Evolutionary conservation across 305 asterid genomes (phyloP), one percentile per base, ranked within the genome.

Genomic region (Lippia alba): DNA sequence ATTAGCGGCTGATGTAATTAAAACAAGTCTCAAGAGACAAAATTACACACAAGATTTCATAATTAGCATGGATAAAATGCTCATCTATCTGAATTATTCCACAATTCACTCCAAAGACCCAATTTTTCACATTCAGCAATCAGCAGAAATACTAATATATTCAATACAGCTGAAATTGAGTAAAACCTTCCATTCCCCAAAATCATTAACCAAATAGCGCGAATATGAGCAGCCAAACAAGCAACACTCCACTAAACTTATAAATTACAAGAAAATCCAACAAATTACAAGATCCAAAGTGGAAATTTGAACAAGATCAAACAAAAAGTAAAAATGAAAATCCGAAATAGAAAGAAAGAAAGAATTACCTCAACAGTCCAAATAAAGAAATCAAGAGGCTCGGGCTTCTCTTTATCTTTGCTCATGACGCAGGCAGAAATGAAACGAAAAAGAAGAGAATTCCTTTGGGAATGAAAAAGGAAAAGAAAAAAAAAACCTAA

Each of bases 371-470:
- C 96, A 81, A 89, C 90, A 64, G 97, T 89, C 97, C 97, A 91
- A 65, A 91, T 89, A 70, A 91, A 91, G 87, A 91, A 91, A 89
- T 91, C 95, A 74, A 91, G 94, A 39, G 97, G 96, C 87, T 89
- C 97, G 24, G 97, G 89, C 83, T 73, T 81, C 66, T 81, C 90
- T 74, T 76, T 78, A 40, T 76, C 80, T 78, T 81, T 89, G 85
- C 81, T 89, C 98, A 92, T 92, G 70, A 58, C 82, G 69, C 70
- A 67, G 62, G 78, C 58, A 58, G 59, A n/a, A n/a, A n/a, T n/a
- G n/a, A 76, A 64, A 76, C 40, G 4, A 30, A 46, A 61, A n/a
- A n/a, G n/a, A 18, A 24, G 50, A 60, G 20, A 56, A 61, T 59
- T 72, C 71, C 70, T 67, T 72, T 58, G 69, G 64, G 71, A 61